Percentiles rank a stretch among this genome's conserved stretches.
Conservation (phyloP, 306 rosid species). For the Gastrolobium villosum region DNA sequence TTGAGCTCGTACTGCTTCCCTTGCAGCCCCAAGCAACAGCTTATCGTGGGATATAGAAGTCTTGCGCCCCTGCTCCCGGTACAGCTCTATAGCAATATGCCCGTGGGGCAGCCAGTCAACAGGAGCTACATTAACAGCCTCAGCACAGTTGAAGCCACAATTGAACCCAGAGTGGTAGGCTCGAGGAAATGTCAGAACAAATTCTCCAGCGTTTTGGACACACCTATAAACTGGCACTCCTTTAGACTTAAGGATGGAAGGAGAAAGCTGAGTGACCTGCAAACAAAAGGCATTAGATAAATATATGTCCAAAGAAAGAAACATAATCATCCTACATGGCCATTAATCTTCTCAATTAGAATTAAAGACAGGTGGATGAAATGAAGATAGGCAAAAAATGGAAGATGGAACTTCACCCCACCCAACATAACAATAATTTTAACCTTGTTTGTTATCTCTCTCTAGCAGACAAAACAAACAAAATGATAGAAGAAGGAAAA, state of each 20-base stretch:
- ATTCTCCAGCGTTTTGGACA: constrained; percentile 94
- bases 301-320: constrained; percentile 37
- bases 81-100: constrained; percentile 86
- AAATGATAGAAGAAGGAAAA: background rate
- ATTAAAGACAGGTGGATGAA: constrained; percentile 22
- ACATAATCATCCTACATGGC: constrained; percentile 35
- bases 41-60: constrained; percentile 98
- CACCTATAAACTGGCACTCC: constrained; percentile 99
- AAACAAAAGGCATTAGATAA: constrained; percentile 33
- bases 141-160: constrained; percentile 99
- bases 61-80: constrained; percentile 87
- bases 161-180: constrained; percentile 99
- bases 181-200: constrained; percentile 97
- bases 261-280: constrained; percentile 99
- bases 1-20: constrained; percentile 97
- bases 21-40: constrained; percentile 95
- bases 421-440: constrained; percentile 4
- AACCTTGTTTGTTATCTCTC: constrained; percentile 22
- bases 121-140: constrained; percentile 99
- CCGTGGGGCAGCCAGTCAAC: constrained; percentile 99
- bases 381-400: constrained; percentile 25
- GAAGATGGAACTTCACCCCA: constrained; percentile 35
- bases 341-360: constrained; percentile 2
- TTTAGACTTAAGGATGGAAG: constrained; percentile 83
- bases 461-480: constrained; percentile 26